These are phyloP conservation scores for Yarrowia alimentaria DNA, from an alignment of 805 yeast species.

Conservation along the genomic window DNA sequence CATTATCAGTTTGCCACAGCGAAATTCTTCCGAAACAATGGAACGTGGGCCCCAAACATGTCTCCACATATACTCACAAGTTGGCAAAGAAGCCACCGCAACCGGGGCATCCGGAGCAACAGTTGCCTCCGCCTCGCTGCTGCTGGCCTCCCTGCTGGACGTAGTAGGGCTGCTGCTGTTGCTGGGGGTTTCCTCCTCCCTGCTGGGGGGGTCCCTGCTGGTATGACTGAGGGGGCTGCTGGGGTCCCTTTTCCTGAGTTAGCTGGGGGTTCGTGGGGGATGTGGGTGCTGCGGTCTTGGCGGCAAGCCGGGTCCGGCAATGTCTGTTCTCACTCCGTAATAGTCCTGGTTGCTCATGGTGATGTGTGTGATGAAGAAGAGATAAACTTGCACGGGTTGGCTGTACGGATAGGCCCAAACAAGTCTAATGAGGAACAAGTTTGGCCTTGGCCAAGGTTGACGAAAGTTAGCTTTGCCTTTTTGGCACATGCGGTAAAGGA, in stretches of 20 bases:
- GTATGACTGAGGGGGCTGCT: constrained; percentile 26
- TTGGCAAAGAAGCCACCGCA: constrained; percentile 10
- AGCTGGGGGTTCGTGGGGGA: not conserved
- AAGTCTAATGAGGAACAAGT: constrained; percentile 3
- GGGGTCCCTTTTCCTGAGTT: constrained; percentile 22
- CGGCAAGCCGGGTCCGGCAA: too few species aligned
- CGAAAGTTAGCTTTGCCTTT: constrained; percentile 22
- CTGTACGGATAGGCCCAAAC: constrained; percentile 16
- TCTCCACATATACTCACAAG: constrained; percentile 18
- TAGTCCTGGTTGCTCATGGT: constrained; percentile 27
- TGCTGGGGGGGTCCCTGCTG: constrained; percentile 26
- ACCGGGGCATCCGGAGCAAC: constrained; percentile 11
- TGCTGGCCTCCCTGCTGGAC: constrained; percentile 18
- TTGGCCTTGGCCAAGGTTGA: constrained; percentile 24
- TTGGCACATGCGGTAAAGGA: constrained; percentile 9
- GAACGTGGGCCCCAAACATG: too few species aligned
- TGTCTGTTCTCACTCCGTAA: constrained; percentile 14
- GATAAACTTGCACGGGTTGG: constrained; percentile 5
- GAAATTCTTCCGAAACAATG: too few species aligned
- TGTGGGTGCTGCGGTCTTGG: too few species aligned
- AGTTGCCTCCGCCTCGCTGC: constrained; percentile 6
- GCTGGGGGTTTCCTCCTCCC: constrained; percentile 12
- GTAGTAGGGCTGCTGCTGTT: constrained; percentile 27
- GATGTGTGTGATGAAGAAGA: constrained; percentile 6
- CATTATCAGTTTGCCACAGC: not conserved